These are phyloP conservation scores for Spinacia oleracea DNA, from an alignment of 179 eudicot species.

Conservation along the genomic window DNA sequence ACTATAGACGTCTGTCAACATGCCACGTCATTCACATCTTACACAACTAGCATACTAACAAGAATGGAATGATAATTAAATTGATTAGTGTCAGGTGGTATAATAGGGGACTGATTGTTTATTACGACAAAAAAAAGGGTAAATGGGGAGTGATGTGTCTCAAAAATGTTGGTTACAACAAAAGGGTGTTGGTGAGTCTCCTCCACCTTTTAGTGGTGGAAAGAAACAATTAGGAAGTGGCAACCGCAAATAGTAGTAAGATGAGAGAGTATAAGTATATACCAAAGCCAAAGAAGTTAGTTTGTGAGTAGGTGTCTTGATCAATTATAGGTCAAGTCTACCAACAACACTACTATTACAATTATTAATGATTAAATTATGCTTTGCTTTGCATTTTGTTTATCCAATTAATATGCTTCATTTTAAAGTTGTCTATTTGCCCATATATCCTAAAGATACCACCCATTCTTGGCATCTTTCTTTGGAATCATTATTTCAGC, in stretches of 20 bases:
- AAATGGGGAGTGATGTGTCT: background rate
- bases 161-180: conserved; percentile 5
- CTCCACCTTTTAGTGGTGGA: background rate
- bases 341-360: conserved; percentile 18
- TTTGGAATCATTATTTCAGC: background rate
- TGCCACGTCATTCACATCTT: too few relatives aligned
- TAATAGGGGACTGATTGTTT: too few relatives aligned
- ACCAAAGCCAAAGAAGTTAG: background rate
- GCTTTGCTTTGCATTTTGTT: conserved; percentile 16
- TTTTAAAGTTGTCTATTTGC: conserved; percentile 16
- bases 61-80: too few relatives aligned
- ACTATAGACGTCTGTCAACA: too few relatives aligned
- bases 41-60: too few relatives aligned
- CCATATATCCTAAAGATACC: background rate
- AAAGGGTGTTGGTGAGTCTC: background rate
- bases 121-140: too few relatives aligned
- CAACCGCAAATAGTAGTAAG: background rate
- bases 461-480: conserved; percentile 2
- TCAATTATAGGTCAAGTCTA: conserved; percentile 11
- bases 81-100: too few relatives aligned
- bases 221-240: background rate
- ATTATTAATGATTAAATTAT: background rate
- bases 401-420: background rate
- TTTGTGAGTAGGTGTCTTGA: conserved; percentile 18
- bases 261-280: background rate